These are phyloP conservation scores for Chloropicon primus DNA, from an alignment of 139 green algal species.

Conservation along the genomic window DNA sequence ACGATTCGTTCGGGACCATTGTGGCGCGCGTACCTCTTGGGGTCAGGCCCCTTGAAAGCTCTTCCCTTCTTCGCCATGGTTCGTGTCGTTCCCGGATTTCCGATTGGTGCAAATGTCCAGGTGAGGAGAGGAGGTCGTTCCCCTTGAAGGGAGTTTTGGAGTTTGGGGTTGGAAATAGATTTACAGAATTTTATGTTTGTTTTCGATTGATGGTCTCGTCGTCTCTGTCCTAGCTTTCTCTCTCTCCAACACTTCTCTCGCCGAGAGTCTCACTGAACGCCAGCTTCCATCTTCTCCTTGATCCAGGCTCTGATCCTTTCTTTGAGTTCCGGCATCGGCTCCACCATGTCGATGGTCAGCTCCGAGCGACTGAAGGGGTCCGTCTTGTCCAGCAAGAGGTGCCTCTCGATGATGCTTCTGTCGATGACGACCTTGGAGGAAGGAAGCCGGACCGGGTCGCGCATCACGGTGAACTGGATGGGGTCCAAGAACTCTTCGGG, in stretches of 20 bases:
- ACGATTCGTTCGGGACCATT: background rate
- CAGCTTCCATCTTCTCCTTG: conserved; percentile 13
- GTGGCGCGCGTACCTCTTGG: background rate
- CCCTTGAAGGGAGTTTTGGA: too few species aligned
- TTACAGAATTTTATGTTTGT: too few species aligned
- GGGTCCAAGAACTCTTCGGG: conserved; percentile 43
- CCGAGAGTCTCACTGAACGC: conserved; percentile 24
- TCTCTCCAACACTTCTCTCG: too few species aligned
- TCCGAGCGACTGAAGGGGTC: conserved; percentile 60
- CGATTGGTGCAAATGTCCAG: too few species aligned
- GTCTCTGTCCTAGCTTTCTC: too few species aligned
- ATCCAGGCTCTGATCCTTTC: conserved; percentile 29
- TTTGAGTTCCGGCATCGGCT: conserved; percentile 25
- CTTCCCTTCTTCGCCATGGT: background rate
- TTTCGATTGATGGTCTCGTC: too few species aligned
- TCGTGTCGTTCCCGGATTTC: too few species aligned
- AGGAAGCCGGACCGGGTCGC: conserved; percentile 56
- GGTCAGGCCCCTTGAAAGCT: background rate
- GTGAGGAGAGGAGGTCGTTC: too few species aligned
- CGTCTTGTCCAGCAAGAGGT: conserved; percentile 37
- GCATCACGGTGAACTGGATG: conserved; percentile 30
- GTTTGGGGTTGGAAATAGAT: too few species aligned
- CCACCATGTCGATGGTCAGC: conserved; percentile 31
- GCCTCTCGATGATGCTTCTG: conserved; percentile 43
- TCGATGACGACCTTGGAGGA: conserved; percentile 40